Evolutionary conservation across 2,329 filamentous ascomycete genomes (phyloP).

Genomic region (Sporothrix protearum): DNA sequence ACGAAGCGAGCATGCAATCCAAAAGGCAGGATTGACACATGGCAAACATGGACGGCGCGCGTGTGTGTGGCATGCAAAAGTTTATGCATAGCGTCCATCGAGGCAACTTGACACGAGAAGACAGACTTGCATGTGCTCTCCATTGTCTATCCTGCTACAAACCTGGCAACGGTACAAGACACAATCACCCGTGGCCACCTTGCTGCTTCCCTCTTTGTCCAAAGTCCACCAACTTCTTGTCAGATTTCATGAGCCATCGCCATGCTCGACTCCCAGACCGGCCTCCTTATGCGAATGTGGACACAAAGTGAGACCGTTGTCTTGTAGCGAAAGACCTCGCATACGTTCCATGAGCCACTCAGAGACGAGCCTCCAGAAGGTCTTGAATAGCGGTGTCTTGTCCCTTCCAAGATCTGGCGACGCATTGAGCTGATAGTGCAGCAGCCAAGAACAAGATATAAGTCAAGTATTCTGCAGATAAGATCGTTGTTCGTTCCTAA

Average conservation of each 20-base stretch:
- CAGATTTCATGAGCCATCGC: not conserved
- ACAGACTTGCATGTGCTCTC: not conserved
- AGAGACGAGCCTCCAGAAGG: not conserved
- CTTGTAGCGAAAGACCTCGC: not conserved
- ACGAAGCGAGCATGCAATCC: not conserved
- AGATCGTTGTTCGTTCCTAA: too few species aligned
- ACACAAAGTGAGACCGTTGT: not conserved
- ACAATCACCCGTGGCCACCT: too few species aligned
- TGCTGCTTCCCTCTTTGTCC: too few species aligned
- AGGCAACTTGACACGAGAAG: not conserved
- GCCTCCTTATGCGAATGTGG: too few species aligned
- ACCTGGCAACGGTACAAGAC: too few species aligned
- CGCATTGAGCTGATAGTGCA: not conserved
- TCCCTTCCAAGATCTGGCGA: not conserved
- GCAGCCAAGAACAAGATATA: too few species aligned
- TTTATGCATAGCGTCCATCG: not conserved
- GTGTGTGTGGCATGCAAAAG: not conserved
- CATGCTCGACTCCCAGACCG: not conserved
- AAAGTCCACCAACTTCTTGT: not conserved
- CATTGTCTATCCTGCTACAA: too few species aligned
- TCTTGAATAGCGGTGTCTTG: not conserved
- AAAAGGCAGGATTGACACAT: not conserved
- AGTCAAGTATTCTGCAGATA: too few species aligned
- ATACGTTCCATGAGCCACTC: not conserved
- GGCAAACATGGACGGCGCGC: too few species aligned